Base-by-base conservation (phyloP, 1,284 basidiomycete species). In the Malassezia arunalokei region DNA sequence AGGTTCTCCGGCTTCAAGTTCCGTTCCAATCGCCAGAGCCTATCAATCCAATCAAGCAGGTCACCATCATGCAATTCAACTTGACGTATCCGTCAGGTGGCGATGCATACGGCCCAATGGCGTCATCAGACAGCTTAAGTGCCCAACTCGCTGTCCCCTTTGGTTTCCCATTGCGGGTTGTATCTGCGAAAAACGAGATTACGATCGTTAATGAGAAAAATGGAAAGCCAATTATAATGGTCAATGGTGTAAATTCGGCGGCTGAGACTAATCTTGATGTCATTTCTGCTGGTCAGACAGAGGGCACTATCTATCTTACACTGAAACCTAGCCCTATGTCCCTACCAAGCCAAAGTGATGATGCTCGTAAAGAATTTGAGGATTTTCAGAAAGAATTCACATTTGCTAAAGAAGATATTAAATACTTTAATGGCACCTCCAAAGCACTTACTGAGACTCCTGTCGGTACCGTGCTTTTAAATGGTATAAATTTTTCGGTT, bases 401-500 rank as follows among this genome's bases (percentile, higher is more conserved):
- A 8, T 66, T 71, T 49, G 59, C 75, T 80, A 60, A 82, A 78
- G 59, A 62, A 15, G 76, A 78, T 24, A 71, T 77, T 3, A 85
- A 86, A 73, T 75, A 76, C 40, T 77, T 86, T 39, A 75, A 81
- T 50, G 85, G 85, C 24, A 76, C 78, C 54, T 81, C 85, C 39
- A 76, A 76, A 29, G 82, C 85, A 2, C 68, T 85, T 9, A 81
- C 84, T 31, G 81, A 80, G 63, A 79, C 79, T 62, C 82, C 80
- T 61, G 76, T 87, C 49, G 85, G 85, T 38, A 59, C 60, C 8
- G 79, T 87, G 49, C 80, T 80, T 15, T 77, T 87, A n/a, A 77
- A 84, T 64, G 79, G 82, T 2, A 86, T 87, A 69, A 79, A 80
- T 59, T 83, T 87, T 68, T 81, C 84, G 58, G 84, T 86, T 7